Conservation (phyloP, 805 yeast species). For the Pichia insulana region DNA sequence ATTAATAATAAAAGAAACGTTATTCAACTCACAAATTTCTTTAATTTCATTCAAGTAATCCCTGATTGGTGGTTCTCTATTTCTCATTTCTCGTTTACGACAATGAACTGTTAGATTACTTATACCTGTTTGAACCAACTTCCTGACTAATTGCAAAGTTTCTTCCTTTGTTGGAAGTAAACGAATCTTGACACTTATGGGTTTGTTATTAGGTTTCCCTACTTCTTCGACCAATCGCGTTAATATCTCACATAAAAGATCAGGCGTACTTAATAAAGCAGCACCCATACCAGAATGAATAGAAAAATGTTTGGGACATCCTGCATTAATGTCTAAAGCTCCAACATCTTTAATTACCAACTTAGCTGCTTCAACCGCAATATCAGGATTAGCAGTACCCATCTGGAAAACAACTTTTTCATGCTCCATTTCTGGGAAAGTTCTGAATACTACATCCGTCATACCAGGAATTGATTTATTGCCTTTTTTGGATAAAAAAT, state of each 20-base stretch:
- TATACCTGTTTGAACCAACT: conserved; percentile 70
- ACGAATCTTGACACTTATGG: conserved; percentile 87
- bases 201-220: conserved; percentile 67
- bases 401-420: conserved; percentile 75
- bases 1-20: conserved; percentile 70
- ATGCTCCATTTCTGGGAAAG: conserved; percentile 53
- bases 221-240: conserved; percentile 63
- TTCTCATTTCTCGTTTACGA: conserved; percentile 82
- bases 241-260: conserved; percentile 61
- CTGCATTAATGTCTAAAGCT: conserved; percentile 91
- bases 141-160: conserved; percentile 50
- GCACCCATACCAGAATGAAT: conserved; percentile 98
- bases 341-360: conserved; percentile 78
- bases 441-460: conserved; percentile 55
- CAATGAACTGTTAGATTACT: conserved; percentile 85
- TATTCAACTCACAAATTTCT: conserved; percentile 47
- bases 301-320: conserved; percentile 95
- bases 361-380: conserved; percentile 84
- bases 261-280: conserved; percentile 78
- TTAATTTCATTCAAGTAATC: conserved; percentile 57
- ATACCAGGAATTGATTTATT: conserved; percentile 37
- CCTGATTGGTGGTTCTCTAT: conserved; percentile 73
- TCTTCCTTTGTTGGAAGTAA: conserved; percentile 55
- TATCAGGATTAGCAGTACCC: conserved; percentile 75
- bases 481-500: conserved; percentile 38